Conservation (phyloP, 306 rosid species). For the Delonix regia region DNA sequence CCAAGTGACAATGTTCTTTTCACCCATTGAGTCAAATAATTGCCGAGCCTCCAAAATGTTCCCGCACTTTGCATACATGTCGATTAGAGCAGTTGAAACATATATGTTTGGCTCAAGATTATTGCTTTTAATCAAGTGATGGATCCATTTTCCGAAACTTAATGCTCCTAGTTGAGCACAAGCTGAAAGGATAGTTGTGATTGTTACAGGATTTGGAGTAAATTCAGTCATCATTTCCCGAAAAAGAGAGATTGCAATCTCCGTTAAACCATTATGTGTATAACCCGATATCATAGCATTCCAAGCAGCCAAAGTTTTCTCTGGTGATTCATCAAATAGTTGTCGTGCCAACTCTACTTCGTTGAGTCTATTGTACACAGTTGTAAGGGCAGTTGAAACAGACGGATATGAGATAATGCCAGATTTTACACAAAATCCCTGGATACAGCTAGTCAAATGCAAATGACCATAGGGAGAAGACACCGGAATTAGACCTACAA, state of each 20-base stretch:
- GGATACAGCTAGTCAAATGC: conserved; percentile 61
- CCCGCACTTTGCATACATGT: conserved; percentile 97
- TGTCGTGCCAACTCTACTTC: conserved; percentile 73
- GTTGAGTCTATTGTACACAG: conserved; percentile 70
- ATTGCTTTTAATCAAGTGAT: conserved; percentile 67
- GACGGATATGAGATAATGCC: conserved; percentile 65
- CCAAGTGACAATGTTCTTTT: conserved; percentile 89
- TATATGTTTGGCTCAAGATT: conserved; percentile 74
- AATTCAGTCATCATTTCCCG: conserved; percentile 72
- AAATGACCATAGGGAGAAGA: conserved; percentile 79
- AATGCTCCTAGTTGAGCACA: conserved; percentile 93
- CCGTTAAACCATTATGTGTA: conserved; percentile 85
- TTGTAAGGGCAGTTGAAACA: conserved; percentile 78
- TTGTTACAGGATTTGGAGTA: conserved; percentile 73
- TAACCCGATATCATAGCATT: conserved; percentile 96
- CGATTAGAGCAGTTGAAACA: conserved; percentile 83
- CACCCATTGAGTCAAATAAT: conserved; percentile 69
- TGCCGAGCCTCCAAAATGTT: conserved; percentile 70
- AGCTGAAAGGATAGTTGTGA: conserved; percentile 89
- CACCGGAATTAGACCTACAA: conserved; percentile 83
- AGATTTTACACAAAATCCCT: conserved; percentile 66
- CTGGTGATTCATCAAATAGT: conserved; percentile 78
- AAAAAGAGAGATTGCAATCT: conserved; percentile 79
- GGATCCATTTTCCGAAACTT: conserved; percentile 88
- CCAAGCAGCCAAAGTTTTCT: conserved; percentile 85